Evolutionary conservation across 805 yeast species (phyloP).

Genomic region (Naumovozyma castellii): DNA sequence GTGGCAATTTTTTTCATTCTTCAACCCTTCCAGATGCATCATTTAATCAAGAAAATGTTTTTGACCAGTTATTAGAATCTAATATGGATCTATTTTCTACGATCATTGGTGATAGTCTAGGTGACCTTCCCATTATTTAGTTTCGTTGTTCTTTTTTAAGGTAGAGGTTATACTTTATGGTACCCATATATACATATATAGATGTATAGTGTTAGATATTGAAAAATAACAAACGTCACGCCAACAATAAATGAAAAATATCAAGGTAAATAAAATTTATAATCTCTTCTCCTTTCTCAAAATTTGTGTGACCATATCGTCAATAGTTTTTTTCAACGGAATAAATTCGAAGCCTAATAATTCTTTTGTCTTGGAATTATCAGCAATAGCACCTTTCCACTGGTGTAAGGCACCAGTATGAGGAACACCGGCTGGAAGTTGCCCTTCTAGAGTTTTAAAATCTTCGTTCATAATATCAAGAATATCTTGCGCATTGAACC

Average conservation of each 20-base stretch:
- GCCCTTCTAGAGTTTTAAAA: conserved; percentile 36
- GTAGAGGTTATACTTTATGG: too few relatives aligned
- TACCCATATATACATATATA: too few relatives aligned
- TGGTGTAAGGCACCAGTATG: conserved; percentile 5
- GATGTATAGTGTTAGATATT: too few relatives aligned
- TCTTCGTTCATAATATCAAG: conserved; percentile 28
- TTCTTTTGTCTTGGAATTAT: conserved; percentile 9
- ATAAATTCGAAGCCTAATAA: conserved; percentile 13
- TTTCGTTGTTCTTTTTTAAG: too few relatives aligned
- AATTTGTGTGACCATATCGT: conserved; percentile 14
- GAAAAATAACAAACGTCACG: too few relatives aligned
- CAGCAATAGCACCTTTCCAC: conserved; percentile 1
- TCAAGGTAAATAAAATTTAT: too few relatives aligned
- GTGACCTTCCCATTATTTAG: neutral
- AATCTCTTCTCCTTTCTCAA: conserved; percentile 11
- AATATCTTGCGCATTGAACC: conserved; percentile 23
- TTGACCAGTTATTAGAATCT: conserved; percentile 1
- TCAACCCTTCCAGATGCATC: neutral
- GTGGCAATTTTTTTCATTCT: neutral
- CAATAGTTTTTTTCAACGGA: conserved; percentile 10
- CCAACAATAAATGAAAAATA: too few relatives aligned
- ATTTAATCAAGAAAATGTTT: neutral
- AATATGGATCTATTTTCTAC: conserved; percentile 2
- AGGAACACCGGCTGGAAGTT: conserved; percentile 37
- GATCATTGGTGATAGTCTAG: conserved; percentile 2